Conservation (phyloP, 805 yeast genomes). For the Wickerhamiella galacta region DNA sequence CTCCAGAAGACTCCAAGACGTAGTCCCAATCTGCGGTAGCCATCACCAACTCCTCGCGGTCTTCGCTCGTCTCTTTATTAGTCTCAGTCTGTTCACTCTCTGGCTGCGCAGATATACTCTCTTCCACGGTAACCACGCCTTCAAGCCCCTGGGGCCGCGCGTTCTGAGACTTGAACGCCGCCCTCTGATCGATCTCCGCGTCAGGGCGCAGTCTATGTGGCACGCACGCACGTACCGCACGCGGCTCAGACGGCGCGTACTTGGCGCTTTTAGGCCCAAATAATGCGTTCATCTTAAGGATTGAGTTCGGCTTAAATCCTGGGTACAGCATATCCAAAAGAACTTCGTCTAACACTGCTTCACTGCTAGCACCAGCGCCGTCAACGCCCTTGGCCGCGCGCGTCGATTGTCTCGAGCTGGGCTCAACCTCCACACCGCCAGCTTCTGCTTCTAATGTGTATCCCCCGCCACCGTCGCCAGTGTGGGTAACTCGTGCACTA, state of each 20-base stretch:
- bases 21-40: conserved; percentile 19
- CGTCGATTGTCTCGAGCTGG: conserved; percentile 9
- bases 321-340: conserved; percentile 36
- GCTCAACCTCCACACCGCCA: conserved; percentile 10
- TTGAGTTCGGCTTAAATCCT: conserved; percentile 35
- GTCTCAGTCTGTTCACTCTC: background rate
- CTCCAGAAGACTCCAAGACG: conserved; percentile 39
- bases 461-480: conserved; percentile 11
- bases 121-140: conserved; percentile 1
- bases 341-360: conserved; percentile 12
- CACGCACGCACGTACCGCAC: conserved; percentile 17
- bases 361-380: too few relatives aligned
- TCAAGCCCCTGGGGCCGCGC: background rate
- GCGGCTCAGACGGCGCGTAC: conserved; percentile 37
- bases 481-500: conserved; percentile 23
- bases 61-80: background rate
- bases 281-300: conserved; percentile 46
- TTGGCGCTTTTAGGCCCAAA: conserved; percentile 47
- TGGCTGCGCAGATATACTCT: background rate
- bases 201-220: conserved; percentile 49
- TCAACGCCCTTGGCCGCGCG: too few relatives aligned
- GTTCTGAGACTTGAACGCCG: conserved; percentile 28
- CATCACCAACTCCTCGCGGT: conserved; percentile 9
- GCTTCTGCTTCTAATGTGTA: conserved; percentile 10
- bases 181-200: conserved; percentile 43